Evolutionary conservation across 306 rosid species (phyloP).

Genomic region (Quercus variabilis): DNA sequence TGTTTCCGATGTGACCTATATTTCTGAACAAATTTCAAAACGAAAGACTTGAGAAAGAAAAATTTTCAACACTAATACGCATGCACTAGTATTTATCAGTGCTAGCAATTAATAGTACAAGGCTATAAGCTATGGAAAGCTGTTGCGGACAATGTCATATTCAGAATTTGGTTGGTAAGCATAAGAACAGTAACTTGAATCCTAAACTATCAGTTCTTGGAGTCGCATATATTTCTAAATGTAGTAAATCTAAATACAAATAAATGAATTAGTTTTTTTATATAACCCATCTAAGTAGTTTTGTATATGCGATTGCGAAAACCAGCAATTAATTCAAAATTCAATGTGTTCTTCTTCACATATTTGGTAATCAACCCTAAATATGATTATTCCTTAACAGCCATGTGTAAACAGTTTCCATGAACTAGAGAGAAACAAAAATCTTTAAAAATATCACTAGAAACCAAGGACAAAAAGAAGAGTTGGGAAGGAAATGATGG

Average conservation of each 20-base stretch:
- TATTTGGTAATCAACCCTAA: neutral
- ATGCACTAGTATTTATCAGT: neutral
- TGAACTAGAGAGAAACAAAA: neutral
- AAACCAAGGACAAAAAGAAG: neutral
- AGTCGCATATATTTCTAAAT: too few species aligned
- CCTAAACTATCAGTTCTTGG: too few species aligned
- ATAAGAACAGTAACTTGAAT: neutral
- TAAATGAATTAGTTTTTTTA: neutral
- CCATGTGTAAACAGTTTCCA: neutral
- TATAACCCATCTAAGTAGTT: neutral
- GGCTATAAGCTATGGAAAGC: neutral
- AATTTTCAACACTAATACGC: neutral
- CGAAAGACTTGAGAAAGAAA: neutral
- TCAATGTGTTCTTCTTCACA: neutral
- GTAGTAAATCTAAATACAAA: too few species aligned
- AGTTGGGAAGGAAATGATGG: neutral
- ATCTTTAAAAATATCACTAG: neutral
- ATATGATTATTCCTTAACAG: neutral
- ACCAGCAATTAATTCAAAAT: neutral
- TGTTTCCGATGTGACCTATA: slow-evolving; percentile 91
- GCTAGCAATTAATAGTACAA: neutral
- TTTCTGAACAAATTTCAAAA: slow-evolving; percentile 46
- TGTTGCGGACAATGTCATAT: neutral
- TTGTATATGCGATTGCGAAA: neutral
- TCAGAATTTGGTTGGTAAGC: neutral